Evolutionary conservation across 805 yeast species (phyloP).

Genomic region (Zygosaccharomyces pseudorouxii): DNA sequence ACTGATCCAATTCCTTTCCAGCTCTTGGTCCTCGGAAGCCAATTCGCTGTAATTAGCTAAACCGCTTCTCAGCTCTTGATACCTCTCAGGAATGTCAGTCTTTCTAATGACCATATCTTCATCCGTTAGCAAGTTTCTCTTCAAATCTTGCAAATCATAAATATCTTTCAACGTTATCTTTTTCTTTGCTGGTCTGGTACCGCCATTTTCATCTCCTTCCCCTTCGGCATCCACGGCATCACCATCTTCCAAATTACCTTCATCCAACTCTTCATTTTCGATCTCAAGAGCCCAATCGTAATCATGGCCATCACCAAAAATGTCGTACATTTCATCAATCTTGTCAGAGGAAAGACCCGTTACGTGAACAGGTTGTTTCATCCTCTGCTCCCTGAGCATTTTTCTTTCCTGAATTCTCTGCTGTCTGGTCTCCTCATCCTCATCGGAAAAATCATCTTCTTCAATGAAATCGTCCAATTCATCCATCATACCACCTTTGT

Average conservation of each 20-base stretch:
- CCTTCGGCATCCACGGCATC: constrained; percentile 36
- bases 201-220: constrained; percentile 37
- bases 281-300: constrained; percentile 98
- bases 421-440: constrained; percentile 50
- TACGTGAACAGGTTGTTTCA: constrained; percentile 52
- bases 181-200: constrained; percentile 22
- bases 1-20: constrained; percentile 80
- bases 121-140: constrained; percentile 85
- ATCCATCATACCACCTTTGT: constrained; percentile 47
- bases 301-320: constrained; percentile 95
- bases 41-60: constrained; percentile 63
- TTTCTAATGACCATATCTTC: constrained; percentile 84
- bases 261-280: constrained; percentile 60
- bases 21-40: constrained; percentile 58
- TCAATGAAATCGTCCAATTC: constrained; percentile 97
- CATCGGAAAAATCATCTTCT: constrained; percentile 93
- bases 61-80: constrained; percentile 63
- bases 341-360: constrained; percentile 78
- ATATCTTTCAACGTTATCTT: constrained; percentile 71
- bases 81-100: constrained; percentile 89
- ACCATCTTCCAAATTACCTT: constrained; percentile 42
- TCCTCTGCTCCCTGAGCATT: constrained; percentile 38
- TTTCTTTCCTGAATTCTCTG: constrained; percentile 35
- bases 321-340: constrained; percentile 87
- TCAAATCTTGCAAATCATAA: constrained; percentile 89